These are phyloP conservation scores for Aulographum hederae DNA, from an alignment of 2,329 filamentous ascomycete species.

Conservation along the genomic window DNA sequence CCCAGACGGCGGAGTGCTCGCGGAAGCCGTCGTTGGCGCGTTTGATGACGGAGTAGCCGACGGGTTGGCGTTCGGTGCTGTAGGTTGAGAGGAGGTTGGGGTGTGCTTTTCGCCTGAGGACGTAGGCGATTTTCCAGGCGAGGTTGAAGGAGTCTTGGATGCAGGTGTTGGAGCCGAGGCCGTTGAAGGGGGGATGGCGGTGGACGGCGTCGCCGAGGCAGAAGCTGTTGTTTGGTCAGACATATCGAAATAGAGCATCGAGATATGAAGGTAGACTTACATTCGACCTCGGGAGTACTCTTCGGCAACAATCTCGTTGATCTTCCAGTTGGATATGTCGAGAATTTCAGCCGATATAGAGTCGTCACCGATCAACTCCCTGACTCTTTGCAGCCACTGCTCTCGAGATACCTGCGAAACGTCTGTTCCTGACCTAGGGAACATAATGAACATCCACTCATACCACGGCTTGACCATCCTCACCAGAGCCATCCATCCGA, in stretches of 20 bases:
- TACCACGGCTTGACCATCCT: constrained; percentile 47
- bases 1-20: constrained; percentile 30
- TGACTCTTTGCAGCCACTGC: constrained; percentile 27
- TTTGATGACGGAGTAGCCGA: constrained; percentile 26
- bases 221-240: not conserved
- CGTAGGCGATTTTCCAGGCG: constrained; percentile 19
- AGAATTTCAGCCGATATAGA: constrained; percentile 31
- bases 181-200: constrained; percentile 14
- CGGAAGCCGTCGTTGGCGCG: constrained; percentile 39
- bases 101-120: constrained; percentile 11
- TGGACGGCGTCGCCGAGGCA: not conserved
- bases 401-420: constrained; percentile 23
- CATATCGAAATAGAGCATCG: constrained; percentile 13
- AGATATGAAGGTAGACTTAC: constrained; percentile 7
- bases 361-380: constrained; percentile 36
- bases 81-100: constrained; percentile 12
- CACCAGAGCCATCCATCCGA: constrained; percentile 30
- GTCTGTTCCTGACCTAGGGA: constrained; percentile 23
- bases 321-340: constrained; percentile 37
- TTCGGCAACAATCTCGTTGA: constrained; percentile 44
- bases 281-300: constrained; percentile 32
- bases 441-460: constrained; percentile 36
- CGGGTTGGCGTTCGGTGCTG: constrained; percentile 16
- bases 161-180: constrained; percentile 11
- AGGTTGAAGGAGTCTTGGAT: constrained; percentile 21